These are phyloP conservation scores for Colletotrichum theobromicola DNA, from an alignment of 2,329 filamentous ascomycete genomes.

Conservation along the genomic window DNA sequence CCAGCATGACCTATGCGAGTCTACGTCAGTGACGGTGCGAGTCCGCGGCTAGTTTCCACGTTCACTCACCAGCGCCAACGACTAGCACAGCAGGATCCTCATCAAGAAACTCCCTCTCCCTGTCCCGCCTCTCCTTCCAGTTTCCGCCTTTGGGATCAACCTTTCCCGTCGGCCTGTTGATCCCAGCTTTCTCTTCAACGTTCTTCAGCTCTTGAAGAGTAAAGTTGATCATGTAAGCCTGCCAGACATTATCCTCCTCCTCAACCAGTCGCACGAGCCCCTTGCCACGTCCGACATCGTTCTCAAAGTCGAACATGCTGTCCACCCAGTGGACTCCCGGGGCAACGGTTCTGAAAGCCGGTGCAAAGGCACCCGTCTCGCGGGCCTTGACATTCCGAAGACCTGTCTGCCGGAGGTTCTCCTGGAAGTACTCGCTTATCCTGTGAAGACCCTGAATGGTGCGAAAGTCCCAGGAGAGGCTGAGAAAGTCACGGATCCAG, in stretches of 20 bases:
- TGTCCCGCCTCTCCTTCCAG: conserved; percentile 60
- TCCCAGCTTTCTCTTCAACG: conserved; percentile 53
- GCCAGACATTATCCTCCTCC: conserved; percentile 48
- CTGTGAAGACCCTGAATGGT: conserved; percentile 3
- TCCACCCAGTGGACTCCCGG: conserved; percentile 20
- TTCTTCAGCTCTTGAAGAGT: conserved; percentile 58
- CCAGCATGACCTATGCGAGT: conserved; percentile 58
- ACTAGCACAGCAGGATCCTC: conserved; percentile 65
- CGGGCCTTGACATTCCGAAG: neutral
- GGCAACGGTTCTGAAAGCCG: conserved; percentile 3
- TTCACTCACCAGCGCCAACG: conserved; percentile 51
- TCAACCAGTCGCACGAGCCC: conserved; percentile 21
- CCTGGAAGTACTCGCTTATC: neutral
- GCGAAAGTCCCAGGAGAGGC: conserved; percentile 60
- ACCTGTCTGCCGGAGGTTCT: neutral
- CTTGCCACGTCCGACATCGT: conserved; percentile 14
- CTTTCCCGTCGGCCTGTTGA: conserved; percentile 58
- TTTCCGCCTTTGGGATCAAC: conserved; percentile 61
- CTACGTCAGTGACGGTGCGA: neutral
- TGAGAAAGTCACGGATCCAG: conserved; percentile 65
- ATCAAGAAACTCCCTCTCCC: conserved; percentile 52
- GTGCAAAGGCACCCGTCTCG: neutral
- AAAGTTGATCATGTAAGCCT: conserved; percentile 69
- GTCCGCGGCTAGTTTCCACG: neutral
- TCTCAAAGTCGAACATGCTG: conserved; percentile 24